These are phyloP conservation scores for Raffaelea albimanens DNA, from an alignment of 2,329 filamentous ascomycete species.

Conservation along the genomic window DNA sequence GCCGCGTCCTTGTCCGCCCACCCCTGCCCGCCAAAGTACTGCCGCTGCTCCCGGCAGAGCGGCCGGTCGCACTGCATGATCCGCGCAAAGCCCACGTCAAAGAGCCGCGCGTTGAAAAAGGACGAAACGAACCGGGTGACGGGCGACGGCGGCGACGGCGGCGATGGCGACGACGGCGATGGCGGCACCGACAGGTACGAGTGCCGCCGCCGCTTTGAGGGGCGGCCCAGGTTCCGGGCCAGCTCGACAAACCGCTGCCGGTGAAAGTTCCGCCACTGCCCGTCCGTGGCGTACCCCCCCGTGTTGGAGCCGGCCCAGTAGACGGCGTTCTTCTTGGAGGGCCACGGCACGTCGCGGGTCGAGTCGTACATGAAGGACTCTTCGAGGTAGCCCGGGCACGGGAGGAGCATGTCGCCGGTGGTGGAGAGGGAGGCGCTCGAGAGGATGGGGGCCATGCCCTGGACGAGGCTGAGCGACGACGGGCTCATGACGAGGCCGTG, in stretches of 20 bases:
- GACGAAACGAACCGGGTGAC: constrained; percentile 14
- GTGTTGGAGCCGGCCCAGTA: constrained; percentile 52
- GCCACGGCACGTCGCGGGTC: constrained; percentile 33
- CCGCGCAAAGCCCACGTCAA: constrained; percentile 16
- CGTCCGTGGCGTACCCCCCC: constrained; percentile 29
- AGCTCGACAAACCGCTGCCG: constrained; percentile 35
- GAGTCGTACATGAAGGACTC: no score
- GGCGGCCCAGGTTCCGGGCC: constrained; percentile 24
- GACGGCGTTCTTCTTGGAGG: constrained; percentile 36
- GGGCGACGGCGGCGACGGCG: no score
- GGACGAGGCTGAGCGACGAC: no score
- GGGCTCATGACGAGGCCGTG: constrained; percentile 33
- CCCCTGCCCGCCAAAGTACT: constrained; percentile 10
- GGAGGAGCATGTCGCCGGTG: no score
- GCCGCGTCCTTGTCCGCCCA: constrained; percentile 19
- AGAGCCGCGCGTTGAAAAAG: constrained; percentile 26
- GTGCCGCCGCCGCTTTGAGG: constrained; percentile 14
- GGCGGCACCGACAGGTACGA: constrained; percentile 28
- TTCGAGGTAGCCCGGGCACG: no score
- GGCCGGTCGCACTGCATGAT: constrained; percentile 32
- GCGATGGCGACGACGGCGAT: no score
- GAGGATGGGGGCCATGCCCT: no score
- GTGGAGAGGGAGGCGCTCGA: no score
- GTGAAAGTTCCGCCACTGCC: constrained; percentile 32
- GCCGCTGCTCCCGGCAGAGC: neutral